These are phyloP conservation scores for Neurospora discreta DNA, from an alignment of 495 filamentous ascomycete genomes.

Conservation along the genomic window DNA sequence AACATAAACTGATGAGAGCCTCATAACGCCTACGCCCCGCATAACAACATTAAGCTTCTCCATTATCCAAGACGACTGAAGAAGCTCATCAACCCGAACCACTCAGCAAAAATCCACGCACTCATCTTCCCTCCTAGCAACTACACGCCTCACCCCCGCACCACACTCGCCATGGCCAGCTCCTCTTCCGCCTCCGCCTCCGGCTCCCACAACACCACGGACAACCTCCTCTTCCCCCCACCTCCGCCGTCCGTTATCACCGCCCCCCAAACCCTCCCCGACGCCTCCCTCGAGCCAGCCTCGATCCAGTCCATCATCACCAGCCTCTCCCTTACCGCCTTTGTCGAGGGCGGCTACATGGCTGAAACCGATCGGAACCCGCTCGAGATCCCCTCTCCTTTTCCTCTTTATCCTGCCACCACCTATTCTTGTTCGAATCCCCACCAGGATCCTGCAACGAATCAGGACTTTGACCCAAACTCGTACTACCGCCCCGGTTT, in stretches of 20 bases:
- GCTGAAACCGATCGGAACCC: constrained; percentile 48
- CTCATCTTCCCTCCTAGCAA: not conserved
- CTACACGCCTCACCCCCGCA: not conserved
- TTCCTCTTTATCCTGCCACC: constrained; percentile 17
- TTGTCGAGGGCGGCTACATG: constrained; percentile 58
- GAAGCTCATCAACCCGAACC: not conserved
- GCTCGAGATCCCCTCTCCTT: constrained; percentile 39
- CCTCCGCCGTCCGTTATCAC: constrained; percentile 4
- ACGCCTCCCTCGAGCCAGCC: constrained; percentile 22
- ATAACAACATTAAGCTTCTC: not conserved
- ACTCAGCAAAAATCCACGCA: not conserved
- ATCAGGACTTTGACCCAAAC: not conserved
- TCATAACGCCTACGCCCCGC: not conserved
- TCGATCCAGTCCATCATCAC: constrained; percentile 30
- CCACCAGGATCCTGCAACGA: not conserved
- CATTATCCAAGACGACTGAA: not conserved
- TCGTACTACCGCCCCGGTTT: constrained; percentile 19
- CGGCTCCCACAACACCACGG: not conserved
- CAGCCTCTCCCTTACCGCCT: constrained; percentile 33
- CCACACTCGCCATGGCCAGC: not conserved
- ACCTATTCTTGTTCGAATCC: not conserved
- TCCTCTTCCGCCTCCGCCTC: not conserved
- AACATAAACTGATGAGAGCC: not conserved
- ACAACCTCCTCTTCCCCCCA: not conserved
- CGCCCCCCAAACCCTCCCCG: constrained; percentile 13